Conservation (phyloP, 2,329 filamentous ascomycete species). For the Daldinia sp. region DNA sequence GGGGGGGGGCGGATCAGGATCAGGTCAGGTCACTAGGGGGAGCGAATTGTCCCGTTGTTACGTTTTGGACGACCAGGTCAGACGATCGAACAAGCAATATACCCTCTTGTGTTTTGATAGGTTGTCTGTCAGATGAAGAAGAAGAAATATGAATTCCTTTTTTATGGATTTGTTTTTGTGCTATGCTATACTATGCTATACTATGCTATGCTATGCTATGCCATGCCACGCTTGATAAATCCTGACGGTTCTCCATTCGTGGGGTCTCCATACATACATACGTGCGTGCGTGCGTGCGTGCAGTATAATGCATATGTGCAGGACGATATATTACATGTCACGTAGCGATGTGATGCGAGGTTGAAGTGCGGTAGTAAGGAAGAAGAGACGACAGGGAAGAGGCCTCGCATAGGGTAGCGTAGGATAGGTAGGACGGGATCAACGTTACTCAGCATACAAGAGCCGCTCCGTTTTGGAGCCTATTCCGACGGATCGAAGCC, state of each 20-base stretch:
- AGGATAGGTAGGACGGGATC: conserved; percentile 24
- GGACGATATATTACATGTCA: neutral
- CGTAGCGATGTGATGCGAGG: neutral
- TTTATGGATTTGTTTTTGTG: neutral
- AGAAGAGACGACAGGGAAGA: no score
- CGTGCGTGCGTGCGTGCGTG: no score
- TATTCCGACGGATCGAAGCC: conserved; percentile 28
- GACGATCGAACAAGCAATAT: conserved; percentile 33
- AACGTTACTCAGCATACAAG: conserved; percentile 34
- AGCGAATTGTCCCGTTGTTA: conserved; percentile 23
- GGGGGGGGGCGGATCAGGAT: neutral
- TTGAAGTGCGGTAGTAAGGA: neutral
- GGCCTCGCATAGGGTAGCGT: neutral
- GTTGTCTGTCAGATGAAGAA: conserved; percentile 6
- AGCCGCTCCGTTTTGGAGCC: conserved; percentile 26
- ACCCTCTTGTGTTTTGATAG: conserved; percentile 33
- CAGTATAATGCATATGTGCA: neutral
- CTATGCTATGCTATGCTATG: no score
- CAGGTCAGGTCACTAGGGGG: conserved; percentile 25
- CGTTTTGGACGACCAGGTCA: conserved; percentile 25
- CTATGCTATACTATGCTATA: no score
- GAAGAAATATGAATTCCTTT: neutral
- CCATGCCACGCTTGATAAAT: no score
- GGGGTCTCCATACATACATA: conserved; percentile 14
- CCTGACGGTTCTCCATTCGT: conserved; percentile 10